Percentiles rank a stretch among this genome's conserved stretches.
phyloP scores from a whole-genome alignment of 2,329 filamentous ascomycete species.

The Ramularia collo-cygni region DNA sequence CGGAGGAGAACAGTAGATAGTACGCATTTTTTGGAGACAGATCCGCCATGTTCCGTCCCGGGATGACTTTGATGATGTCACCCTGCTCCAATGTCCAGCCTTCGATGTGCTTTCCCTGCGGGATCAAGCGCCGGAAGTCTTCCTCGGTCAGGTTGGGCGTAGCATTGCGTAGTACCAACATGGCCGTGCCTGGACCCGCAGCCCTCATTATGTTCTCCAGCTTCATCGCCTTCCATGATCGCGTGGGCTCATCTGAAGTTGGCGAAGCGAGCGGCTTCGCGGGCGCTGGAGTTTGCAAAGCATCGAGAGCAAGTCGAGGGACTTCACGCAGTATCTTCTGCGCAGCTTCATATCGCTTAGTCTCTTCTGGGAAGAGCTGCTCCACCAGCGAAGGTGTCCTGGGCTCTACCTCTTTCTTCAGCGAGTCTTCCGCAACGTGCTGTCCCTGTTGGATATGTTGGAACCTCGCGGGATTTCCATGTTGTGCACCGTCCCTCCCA shows the following conservation, averaged over 20 bases:
- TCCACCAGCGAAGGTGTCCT: conserved; percentile 35
- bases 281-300: background rate
- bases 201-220: conserved; percentile 3
- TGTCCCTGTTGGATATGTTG: too few species aligned
- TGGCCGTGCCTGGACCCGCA: conserved; percentile 27
- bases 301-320: conserved; percentile 28
- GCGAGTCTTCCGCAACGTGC: too few species aligned
- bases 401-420: too few species aligned
- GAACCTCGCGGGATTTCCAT: too few species aligned
- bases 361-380: conserved; percentile 51
- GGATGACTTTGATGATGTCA: conserved; percentile 54
- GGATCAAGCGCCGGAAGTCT: conserved; percentile 64
- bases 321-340: conserved; percentile 24
- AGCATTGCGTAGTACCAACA: conserved; percentile 53
- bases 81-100: conserved; percentile 51
- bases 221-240: conserved; percentile 14
- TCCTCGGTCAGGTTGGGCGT: conserved; percentile 55
- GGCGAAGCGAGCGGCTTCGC: background rate
- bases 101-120: conserved; percentile 57
- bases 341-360: conserved; percentile 23
- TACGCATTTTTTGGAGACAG: conserved; percentile 60
- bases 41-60: conserved; percentile 56
- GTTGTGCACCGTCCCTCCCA: too few species aligned
- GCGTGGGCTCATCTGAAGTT: background rate
- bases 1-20: conserved; percentile 60